These are phyloP conservation scores for Suhomyces yuchorum DNA, from an alignment of 1,139 yeast genomes.

Conservation along the genomic window DNA sequence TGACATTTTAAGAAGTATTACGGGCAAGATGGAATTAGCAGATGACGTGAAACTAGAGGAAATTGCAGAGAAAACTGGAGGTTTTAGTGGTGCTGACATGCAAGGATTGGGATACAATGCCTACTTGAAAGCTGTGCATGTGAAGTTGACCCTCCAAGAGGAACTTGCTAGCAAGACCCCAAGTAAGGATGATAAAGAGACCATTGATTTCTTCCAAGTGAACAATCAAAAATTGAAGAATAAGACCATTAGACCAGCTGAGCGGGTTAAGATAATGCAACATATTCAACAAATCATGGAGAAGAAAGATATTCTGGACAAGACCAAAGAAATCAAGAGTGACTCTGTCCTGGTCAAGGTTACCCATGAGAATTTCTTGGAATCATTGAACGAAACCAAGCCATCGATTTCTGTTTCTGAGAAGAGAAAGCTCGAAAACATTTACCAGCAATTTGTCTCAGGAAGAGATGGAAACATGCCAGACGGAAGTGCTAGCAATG, in stretches of 20 bases:
- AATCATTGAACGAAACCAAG: constrained; percentile 73
- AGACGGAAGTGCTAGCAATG: constrained; percentile 77
- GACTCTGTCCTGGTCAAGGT: constrained; percentile 40
- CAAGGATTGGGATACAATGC: constrained; percentile 94
- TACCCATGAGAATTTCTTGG: constrained; percentile 55
- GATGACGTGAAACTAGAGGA: constrained; percentile 54
- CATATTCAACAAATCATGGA: constrained; percentile 48
- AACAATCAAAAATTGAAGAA: constrained; percentile 34
- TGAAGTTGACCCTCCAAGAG: constrained; percentile 52
- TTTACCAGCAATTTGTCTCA: constrained; percentile 73
- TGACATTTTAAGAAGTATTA: constrained; percentile 69
- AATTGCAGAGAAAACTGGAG: constrained; percentile 65
- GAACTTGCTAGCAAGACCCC: constrained; percentile 28
- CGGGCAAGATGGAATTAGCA: constrained; percentile 53
- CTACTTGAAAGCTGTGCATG: constrained; percentile 86
- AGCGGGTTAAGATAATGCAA: constrained; percentile 45
- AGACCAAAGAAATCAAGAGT: constrained; percentile 14
- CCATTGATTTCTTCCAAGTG: constrained; percentile 40
- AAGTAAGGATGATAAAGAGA: constrained; percentile 20
- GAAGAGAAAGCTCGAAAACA: constrained; percentile 56
- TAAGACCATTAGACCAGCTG: constrained; percentile 42
- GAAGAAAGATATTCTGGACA: constrained; percentile 12
- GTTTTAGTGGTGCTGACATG: constrained; percentile 93
- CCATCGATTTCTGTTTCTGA: constrained; percentile 84
- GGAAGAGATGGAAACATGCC: constrained; percentile 91